A percentile compares a stretch with the other conserved stretches of the same genome.
These are phyloP conservation scores for Paradendryphiella salina DNA, from an alignment of 2,329 filamentous ascomycete species.

Conservation along the genomic window DNA sequence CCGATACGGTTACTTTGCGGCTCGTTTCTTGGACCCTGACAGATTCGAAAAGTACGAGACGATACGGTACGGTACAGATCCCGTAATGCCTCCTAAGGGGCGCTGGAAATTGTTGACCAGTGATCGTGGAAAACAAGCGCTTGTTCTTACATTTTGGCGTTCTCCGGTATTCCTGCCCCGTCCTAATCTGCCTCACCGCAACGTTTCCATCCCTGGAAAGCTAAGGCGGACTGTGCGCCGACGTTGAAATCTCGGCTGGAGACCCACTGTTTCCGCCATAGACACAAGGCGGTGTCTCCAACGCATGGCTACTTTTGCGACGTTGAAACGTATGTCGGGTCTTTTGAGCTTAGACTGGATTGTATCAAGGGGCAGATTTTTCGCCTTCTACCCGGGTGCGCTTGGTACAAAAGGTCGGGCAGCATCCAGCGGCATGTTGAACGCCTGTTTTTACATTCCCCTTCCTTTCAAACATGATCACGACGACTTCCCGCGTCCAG, in stretches of 20 bases:
- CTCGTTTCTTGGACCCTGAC: conserved; percentile 24
- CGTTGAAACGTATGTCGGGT: conserved; percentile 30
- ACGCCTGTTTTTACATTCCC: conserved; percentile 5
- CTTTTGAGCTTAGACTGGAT: conserved; percentile 21
- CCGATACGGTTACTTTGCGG: conserved; percentile 25
- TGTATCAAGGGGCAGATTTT: conserved; percentile 6
- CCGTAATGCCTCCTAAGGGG: too few species aligned
- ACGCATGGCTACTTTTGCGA: conserved; percentile 18
- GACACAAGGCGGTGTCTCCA: conserved; percentile 31
- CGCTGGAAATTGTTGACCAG: too few species aligned
- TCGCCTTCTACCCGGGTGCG: neutral
- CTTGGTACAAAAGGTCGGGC: conserved; percentile 2
- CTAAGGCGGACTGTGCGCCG: conserved; percentile 27
- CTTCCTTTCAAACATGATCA: conserved; percentile 18
- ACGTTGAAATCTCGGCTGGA: conserved; percentile 27
- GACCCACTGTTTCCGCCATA: conserved; percentile 22
- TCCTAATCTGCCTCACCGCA: conserved; percentile 13
- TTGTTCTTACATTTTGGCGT: neutral
- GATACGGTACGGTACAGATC: neutral
- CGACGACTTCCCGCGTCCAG: conserved; percentile 23
- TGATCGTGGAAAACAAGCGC: too few species aligned
- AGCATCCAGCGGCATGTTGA: neutral
- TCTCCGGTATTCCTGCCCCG: conserved; percentile 3
- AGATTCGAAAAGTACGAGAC: neutral
- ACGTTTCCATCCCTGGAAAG: conserved; percentile 6